Evolutionary conservation across 129 eudicot genomes (phyloP), one percentile per base, ranked within the genome.

Genomic region (Ambrosia trifida): DNA sequence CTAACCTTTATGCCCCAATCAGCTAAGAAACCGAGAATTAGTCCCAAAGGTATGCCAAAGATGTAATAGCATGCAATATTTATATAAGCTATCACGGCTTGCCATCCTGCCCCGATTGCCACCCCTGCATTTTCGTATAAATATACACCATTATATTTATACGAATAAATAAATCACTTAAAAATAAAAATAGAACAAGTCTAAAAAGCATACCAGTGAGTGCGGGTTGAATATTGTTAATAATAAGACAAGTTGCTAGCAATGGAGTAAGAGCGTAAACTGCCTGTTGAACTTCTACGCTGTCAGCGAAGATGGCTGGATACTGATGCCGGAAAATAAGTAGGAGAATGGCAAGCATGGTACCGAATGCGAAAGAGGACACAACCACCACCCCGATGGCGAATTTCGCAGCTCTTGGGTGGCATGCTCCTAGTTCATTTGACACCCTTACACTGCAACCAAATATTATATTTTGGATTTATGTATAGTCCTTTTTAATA

Each of bases 1-100:
- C 64, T 75, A 60, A 83, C 88, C 33, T 36, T 40, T 14, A 81
- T 86, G 45, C 84, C 86, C 84, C 67, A 63, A 58, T 79, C 54
- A 5, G 82, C 78, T 61, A 53, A 45, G 28, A 81, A 86, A 16
- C 92, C 92, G 7, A 86, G 7, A 53, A 65, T 46, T 62, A 66
- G 84, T 49, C 96, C 96, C 5, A 93, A 73, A 70, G 96, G 96
- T 17, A 94, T 52, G 60, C 93, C 95, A 76, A 94, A 87, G 1
- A 84, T 33, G 49, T 94, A 94, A 57, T 87, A 94, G 19, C 85
- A 79, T 13, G 84, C 95, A 70, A 94, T 67, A 79, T 94, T 94
- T 63, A 94, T 94, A 65, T 85, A 82, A 52, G 98, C 98, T 17
- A 94, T 92, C 28, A 82, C 74, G 1, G 88, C 85, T 75, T 86